phyloP scores from a whole-genome alignment of 164 flowering plant genomes.

The Macadamia tetraphylla region DNA sequence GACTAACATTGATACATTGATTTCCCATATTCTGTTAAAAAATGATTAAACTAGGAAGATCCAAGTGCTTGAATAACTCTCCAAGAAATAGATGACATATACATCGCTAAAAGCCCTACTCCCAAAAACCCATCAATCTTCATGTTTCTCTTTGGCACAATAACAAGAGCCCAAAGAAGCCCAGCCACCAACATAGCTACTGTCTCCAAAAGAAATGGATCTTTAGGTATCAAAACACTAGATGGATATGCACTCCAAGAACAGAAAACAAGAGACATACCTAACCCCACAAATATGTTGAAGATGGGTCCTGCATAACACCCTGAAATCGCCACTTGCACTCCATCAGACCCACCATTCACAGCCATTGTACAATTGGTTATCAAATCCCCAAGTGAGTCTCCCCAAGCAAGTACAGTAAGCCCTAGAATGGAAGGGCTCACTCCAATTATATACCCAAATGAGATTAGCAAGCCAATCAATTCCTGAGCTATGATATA shows the following conservation, averaged over 20 bases:
- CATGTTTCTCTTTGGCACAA: slow-evolving; percentile 56
- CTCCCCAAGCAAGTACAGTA: slow-evolving; percentile 80
- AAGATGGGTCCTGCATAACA: slow-evolving; percentile 79
- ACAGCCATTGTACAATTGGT: slow-evolving; percentile 51
- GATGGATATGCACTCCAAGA: slow-evolving; percentile 44
- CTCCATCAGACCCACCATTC: slow-evolving; percentile 51
- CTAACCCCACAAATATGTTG: slow-evolving; percentile 60
- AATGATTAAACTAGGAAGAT: neutral
- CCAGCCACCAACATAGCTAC: slow-evolving; percentile 52
- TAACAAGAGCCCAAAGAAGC: slow-evolving; percentile 64
- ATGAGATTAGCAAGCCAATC: slow-evolving; percentile 40
- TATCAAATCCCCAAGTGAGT: slow-evolving; percentile 62
- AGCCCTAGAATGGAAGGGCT: slow-evolving; percentile 58
- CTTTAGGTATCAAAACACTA: slow-evolving; percentile 31
- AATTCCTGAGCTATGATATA: slow-evolving; percentile 47
- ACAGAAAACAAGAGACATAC: slow-evolving; percentile 43
- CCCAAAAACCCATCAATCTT: slow-evolving; percentile 40
- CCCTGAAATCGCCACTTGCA: slow-evolving; percentile 56
- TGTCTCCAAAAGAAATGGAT: slow-evolving; percentile 39
- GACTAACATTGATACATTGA: too few relatives aligned
- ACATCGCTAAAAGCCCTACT: slow-evolving; percentile 48
- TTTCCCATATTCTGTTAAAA: neutral
- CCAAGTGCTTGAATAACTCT: slow-evolving; percentile 30
- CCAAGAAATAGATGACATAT: slow-evolving; percentile 41
- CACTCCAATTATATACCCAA: slow-evolving; percentile 43